Base-by-base conservation (phyloP, 1,284 basidiomycete species). In the Leccinum subfulvum region DNA sequence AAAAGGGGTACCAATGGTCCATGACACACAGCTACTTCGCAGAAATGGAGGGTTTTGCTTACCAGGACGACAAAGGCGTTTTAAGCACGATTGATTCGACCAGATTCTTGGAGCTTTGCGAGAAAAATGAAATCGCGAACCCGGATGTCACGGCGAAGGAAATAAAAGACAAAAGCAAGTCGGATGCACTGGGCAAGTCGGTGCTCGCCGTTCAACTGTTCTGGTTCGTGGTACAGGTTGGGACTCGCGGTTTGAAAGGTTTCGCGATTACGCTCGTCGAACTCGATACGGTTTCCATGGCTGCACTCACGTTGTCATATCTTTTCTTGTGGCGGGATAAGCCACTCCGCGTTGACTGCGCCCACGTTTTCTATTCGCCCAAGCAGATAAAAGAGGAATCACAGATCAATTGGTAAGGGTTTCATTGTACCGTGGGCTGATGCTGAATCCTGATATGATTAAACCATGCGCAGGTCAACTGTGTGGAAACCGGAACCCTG, bases 111-210 rank as follows among this genome's bases (percentile, higher is more conserved):
- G 30, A 21, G n/a, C 53, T 21, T 33, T 55, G 28, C 28, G 10
- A 21, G 53, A 23, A 6, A 4, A 14, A 33, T 14, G 9, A 33
- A 5, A 57, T 64, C 3, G 54, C 57, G 10, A 64, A 64, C n/a
- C 63, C 62, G 4, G 2, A 28, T 1, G n/a, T 64, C 3, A 56
- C 53, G 4, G 47, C 13, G 0, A 35, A 56, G 11, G 44, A 64
- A 2, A 64, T 64, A 37, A 52, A 44, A 37, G 56, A 44, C 21
- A 57, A n/a, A 21, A 57, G 56, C 39, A 57, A 44, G 35, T 57
- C 56, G 13, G 56, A 57, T 30, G 37, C 16, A 13, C 56, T 44
- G 9, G 56, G 56, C 2, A 57, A 57, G 21, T 1, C 26, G 16
- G 26, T 57, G 4, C 21, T 57, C 1, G 37, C 23, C 14, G 14